Base-by-base conservation (phyloP, 805 yeast genomes). In the Candida stauntonica region DNA sequence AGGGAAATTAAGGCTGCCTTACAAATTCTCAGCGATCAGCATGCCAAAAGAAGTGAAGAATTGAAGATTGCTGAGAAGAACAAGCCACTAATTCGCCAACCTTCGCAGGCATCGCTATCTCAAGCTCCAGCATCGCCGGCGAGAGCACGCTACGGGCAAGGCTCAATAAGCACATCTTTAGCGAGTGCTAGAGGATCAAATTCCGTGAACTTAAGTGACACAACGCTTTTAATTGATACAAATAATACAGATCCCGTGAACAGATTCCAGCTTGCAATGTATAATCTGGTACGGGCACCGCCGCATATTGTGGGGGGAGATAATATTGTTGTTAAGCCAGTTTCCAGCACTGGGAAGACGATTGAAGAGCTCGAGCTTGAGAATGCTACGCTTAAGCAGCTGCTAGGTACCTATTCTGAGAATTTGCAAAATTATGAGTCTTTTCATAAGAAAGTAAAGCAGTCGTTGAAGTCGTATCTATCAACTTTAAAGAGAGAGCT, bases 401-500 rank as follows among this genome's bases (percentile, higher is more conserved):
- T 54, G 9, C 24, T 55, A 18, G 41, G 41, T 1, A 43, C 38
- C 3, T 52, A 48, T 20, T 44, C 47, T 17, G 58, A 54, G 34
- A 48, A 46, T 18, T 17, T 52, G n/a, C 50, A 51, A 19, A 31
- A 34, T 13, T 48, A 52, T 42, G 55, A 54, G 34, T 39, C 48
- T 7, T 42, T 45, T 31, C 50, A 52, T 21, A 49, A 49, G 30
- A 52, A 50, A 24, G 40, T 54, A 5, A 60, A 33, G 57, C 54
- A 28, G 36, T 54, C 27, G 38, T 54, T 42, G 38, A 60, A 45
- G 33, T 54, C 29, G 50, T 64, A 35, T 35, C 60, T 42, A 44
- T 52, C 31, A 60, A 56, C 41, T 48, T 66, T 44, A 39, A 55
- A 51, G 48, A 43, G 52, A 29, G 76, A 71, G n/a, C 39, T 72